Evolutionary conservation across 306 rosid genomes (phyloP).

Genomic region (Albizia julibrissin): DNA sequence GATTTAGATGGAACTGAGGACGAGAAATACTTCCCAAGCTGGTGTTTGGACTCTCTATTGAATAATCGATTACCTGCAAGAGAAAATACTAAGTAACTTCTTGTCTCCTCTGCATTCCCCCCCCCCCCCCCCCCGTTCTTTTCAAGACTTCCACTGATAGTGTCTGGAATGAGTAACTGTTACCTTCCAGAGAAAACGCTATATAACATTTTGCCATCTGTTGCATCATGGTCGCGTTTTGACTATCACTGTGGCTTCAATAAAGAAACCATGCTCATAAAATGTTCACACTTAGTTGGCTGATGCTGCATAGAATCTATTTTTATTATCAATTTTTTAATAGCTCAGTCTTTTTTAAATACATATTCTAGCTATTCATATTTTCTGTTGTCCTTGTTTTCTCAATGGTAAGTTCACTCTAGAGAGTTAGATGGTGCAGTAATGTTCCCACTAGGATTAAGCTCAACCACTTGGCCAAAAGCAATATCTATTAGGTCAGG

Average conservation of each 20-base stretch:
- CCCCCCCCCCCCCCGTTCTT: not conserved
- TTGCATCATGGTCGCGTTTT: not conserved
- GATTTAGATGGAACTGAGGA: constrained; percentile 85
- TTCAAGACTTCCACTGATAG: constrained; percentile 69
- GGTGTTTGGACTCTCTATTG: constrained; percentile 85
- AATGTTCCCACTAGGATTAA: not conserved
- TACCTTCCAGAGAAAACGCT: constrained; percentile 80
- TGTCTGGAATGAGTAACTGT: constrained; percentile 70
- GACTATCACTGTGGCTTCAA: constrained; percentile 10
- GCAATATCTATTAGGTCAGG: not conserved
- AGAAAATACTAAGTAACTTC: constrained; percentile 82
- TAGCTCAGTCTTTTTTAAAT: not conserved
- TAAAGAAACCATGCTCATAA: constrained; percentile 21
- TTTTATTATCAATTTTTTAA: not conserved
- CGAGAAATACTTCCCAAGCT: constrained; percentile 80
- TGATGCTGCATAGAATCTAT: constrained; percentile 10
- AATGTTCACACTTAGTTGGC: not conserved
- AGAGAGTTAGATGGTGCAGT: constrained; percentile 11
- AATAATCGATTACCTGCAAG: constrained; percentile 85
- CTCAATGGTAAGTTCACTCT: constrained; percentile 7
- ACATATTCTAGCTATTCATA: not conserved
- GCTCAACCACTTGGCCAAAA: not conserved
- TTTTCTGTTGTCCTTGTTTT: constrained; percentile 16
- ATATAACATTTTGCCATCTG: constrained; percentile 47
- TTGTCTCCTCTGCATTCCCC: constrained; percentile 25